Percentiles rank a stretch among this genome's conserved stretches.
Evolutionary conservation across 2,329 filamentous ascomycete genomes (phyloP).

Genomic region (Nectriaceae sp.): DNA sequence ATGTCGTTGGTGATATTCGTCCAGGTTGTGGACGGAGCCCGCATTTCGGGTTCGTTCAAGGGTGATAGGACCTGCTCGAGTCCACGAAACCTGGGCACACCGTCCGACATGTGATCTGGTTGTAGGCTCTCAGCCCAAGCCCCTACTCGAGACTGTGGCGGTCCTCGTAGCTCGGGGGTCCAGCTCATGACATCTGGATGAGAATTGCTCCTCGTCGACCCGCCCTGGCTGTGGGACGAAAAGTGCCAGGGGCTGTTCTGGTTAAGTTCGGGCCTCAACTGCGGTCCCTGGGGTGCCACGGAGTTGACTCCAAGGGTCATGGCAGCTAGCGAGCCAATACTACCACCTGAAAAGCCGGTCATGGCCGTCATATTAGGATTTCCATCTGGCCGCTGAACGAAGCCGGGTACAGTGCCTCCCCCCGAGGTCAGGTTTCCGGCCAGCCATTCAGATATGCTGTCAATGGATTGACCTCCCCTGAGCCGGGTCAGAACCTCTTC

Average conservation of each 20-base stretch:
- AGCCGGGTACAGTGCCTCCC: slow-evolving; percentile 30
- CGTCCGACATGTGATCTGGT: slow-evolving; percentile 34
- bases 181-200: slow-evolving; percentile 50
- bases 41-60: slow-evolving; percentile 44
- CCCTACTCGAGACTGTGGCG: slow-evolving; percentile 48
- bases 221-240: slow-evolving; percentile 47
- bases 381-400: slow-evolving; percentile 22
- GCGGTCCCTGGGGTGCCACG: slow-evolving; percentile 34
- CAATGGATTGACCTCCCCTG: slow-evolving; percentile 55
- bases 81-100: slow-evolving; percentile 38
- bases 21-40: slow-evolving; percentile 52
- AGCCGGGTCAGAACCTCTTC: slow-evolving; percentile 57
- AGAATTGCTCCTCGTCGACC: slow-evolving; percentile 49
- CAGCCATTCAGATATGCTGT: slow-evolving; percentile 59
- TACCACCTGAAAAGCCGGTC: slow-evolving; percentile 31
- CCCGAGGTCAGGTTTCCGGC: slow-evolving; percentile 33
- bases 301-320: slow-evolving; percentile 34
- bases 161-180: slow-evolving; percentile 41
- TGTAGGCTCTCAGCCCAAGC: slow-evolving; percentile 51
- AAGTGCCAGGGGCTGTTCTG: slow-evolving; percentile 52
- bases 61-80: slow-evolving; percentile 53
- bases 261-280: slow-evolving; percentile 41
- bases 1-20: slow-evolving; percentile 61
- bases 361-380: slow-evolving; percentile 20
- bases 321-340: slow-evolving; percentile 30